A percentile compares a stretch with the other conserved stretches of the same genome.
phyloP scores from a whole-genome alignment of 208 protist species.

The Leishmania gerbilli region DNA sequence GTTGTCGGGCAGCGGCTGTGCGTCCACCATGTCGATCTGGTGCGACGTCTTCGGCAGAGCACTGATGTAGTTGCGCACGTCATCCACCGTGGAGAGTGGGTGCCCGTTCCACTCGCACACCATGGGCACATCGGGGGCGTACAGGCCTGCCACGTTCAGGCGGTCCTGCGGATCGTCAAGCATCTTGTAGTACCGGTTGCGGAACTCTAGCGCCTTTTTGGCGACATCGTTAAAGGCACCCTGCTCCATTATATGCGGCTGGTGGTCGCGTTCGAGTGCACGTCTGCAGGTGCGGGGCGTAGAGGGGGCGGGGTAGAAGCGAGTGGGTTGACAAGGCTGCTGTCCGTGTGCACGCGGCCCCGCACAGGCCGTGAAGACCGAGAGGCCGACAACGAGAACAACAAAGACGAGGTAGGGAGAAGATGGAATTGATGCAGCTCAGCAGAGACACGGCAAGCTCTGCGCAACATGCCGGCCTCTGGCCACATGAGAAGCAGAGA shows the following conservation, averaged over 20 bases:
- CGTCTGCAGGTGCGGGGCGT: neutral
- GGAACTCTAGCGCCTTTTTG: slow-evolving; percentile 83
- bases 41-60: slow-evolving; percentile 74
- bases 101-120: slow-evolving; percentile 92
- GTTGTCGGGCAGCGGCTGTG: slow-evolving; percentile 89
- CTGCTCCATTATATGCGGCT: slow-evolving; percentile 49
- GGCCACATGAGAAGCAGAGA: neutral
- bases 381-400: neutral
- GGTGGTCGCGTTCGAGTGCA: neutral
- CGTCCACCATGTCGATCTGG: slow-evolving; percentile 82
- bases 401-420: neutral
- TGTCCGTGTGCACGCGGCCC: neutral
- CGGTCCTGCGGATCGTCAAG: slow-evolving; percentile 69
- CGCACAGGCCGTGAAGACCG: no score
- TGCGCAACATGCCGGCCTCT: neutral
- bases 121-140: slow-evolving; percentile 69
- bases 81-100: slow-evolving; percentile 42
- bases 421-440: neutral
- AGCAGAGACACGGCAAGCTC: neutral
- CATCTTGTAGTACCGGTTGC: slow-evolving; percentile 74
- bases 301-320: neutral
- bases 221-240: slow-evolving; percentile 76
- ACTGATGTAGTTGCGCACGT: slow-evolving; percentile 69
- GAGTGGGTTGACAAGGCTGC: neutral
- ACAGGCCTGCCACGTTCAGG: slow-evolving; percentile 57